A percentile compares a stretch with the other conserved stretches of the same genome.
Conservation (phyloP, 768 basidiomycete genomes). For the Rhizopogon sp. region DNA sequence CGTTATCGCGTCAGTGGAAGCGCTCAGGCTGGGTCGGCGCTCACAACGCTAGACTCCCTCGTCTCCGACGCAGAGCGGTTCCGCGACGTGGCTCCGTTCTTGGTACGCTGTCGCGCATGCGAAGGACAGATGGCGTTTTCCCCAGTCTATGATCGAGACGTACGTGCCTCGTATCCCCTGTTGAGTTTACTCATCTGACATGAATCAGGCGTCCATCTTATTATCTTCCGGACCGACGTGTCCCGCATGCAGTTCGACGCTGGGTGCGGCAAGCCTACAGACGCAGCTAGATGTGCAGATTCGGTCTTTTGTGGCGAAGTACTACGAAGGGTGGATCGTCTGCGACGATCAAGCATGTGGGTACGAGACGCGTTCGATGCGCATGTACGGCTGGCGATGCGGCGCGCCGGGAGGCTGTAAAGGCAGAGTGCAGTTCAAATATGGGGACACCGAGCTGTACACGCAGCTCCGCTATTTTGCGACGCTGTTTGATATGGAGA, state of each 20-base stretch:
- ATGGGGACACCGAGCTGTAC: conserved; percentile 80
- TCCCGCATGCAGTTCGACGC: conserved; percentile 50
- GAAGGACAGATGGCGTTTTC: conserved; percentile 51
- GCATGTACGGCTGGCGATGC: conserved; percentile 85
- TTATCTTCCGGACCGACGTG: conserved; percentile 65
- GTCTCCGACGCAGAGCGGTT: conserved; percentile 86
- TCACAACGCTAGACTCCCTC: conserved; percentile 83
- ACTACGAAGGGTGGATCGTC: conserved; percentile 86
- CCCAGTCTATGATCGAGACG: conserved; percentile 56
- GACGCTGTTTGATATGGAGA: conserved; percentile 71
- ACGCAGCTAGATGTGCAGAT: conserved; percentile 87
- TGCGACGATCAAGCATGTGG: conserved; percentile 87
- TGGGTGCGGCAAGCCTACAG: conserved; percentile 61
- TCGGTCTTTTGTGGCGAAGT: conserved; percentile 66
- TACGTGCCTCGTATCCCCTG: conserved; percentile 22
- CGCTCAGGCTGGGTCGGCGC: conserved; percentile 51
- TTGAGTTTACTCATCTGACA: conserved; percentile 1
- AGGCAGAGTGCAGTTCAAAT: conserved; percentile 40
- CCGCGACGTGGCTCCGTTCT: conserved; percentile 66
- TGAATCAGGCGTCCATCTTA: conserved; percentile 58
- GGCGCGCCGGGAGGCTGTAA: conserved; percentile 32
- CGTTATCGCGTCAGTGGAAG: conserved; percentile 44
- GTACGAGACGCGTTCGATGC: conserved; percentile 86
- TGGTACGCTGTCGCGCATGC: conserved; percentile 76
- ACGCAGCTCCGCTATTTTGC: conserved; percentile 85